Conservation (phyloP, 2,329 filamentous ascomycete species). For the Penicillium capsulatum region DNA sequence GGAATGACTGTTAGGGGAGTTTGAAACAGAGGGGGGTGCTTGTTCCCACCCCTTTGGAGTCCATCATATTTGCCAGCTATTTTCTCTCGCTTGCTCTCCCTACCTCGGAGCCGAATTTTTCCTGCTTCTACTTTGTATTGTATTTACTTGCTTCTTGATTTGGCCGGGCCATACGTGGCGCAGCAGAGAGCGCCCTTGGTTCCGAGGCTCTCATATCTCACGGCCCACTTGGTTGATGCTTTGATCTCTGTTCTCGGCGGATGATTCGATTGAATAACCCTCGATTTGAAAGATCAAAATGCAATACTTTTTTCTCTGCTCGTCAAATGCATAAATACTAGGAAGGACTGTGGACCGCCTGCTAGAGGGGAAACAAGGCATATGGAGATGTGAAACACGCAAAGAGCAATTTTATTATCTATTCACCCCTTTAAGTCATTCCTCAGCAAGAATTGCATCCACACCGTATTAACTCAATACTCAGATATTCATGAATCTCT, state of each 20-base stretch:
- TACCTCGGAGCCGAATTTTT: constrained; percentile 1
- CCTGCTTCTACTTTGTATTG: constrained; percentile 26
- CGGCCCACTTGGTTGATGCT: not conserved
- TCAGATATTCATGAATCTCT: not conserved
- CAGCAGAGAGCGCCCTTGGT: constrained; percentile 7
- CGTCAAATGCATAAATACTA: too few relatives aligned
- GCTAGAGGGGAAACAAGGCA: too few relatives aligned
- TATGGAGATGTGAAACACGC: not conserved
- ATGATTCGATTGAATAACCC: not conserved
- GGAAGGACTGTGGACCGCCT: too few relatives aligned
- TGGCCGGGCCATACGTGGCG: constrained; percentile 5
- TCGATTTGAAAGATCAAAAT: constrained; percentile 4
- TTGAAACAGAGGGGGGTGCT: constrained; percentile 19
- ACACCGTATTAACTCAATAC: too few relatives aligned
- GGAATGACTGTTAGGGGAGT: constrained; percentile 20
- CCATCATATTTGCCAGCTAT: constrained; percentile 16
- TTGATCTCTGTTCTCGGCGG: not conserved
- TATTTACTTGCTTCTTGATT: constrained; percentile 26
- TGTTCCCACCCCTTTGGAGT: constrained; percentile 8
- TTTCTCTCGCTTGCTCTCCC: constrained; percentile 13
- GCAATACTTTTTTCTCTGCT: constrained; percentile 1
- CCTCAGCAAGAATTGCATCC: constrained; percentile 2
- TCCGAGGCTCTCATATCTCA: constrained; percentile 7
- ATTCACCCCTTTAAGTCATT: constrained; percentile 2
- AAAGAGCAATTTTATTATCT: constrained; percentile 7